A percentile compares a stretch with the other conserved stretches of the same genome.
Evolutionary conservation across 2,329 filamentous ascomycete species (phyloP).

Genomic region (Cucurbitaria berberidis): DNA sequence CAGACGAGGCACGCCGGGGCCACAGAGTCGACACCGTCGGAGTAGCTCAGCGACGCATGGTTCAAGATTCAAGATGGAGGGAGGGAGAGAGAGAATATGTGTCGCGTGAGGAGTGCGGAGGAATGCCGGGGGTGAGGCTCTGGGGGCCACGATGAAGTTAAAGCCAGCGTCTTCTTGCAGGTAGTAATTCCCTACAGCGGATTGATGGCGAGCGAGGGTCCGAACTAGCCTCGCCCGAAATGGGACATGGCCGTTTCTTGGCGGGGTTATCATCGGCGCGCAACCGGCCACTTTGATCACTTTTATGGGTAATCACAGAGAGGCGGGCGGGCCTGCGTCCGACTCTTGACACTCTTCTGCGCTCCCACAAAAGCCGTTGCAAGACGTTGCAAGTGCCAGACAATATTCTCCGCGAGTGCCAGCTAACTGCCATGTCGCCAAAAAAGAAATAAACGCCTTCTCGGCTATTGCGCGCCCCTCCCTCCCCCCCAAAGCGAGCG

Average conservation of each 20-base stretch:
- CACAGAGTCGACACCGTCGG: conserved; percentile 25
- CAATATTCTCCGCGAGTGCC: conserved; percentile 1
- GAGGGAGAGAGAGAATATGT: conserved; percentile 6
- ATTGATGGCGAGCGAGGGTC: conserved; percentile 7
- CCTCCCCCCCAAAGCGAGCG: too few species aligned
- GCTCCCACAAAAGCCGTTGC: background rate
- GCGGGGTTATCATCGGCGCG: conserved; percentile 3
- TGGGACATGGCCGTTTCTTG: background rate
- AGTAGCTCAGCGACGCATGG: conserved; percentile 29
- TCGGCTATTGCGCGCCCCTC: background rate
- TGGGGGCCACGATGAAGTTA: conserved; percentile 22
- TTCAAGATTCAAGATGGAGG: conserved; percentile 3
- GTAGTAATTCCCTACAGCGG: conserved; percentile 18
- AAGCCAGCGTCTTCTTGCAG: conserved; percentile 16
- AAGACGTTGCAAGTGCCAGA: background rate
- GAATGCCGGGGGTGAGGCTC: conserved; percentile 19
- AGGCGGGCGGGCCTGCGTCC: too few species aligned
- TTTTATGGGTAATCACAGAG: conserved; percentile 8
- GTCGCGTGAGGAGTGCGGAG: conserved; percentile 25
- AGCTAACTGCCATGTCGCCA: background rate
- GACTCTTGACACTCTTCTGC: background rate
- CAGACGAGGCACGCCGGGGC: conserved; percentile 31
- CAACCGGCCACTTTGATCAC: conserved; percentile 12
- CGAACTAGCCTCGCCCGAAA: conserved; percentile 1
- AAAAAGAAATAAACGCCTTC: background rate